Evolutionary conservation across 345 rosid species (phyloP), one percentile per base, ranked within the genome.

Genomic region (Lepidium africanum): DNA sequence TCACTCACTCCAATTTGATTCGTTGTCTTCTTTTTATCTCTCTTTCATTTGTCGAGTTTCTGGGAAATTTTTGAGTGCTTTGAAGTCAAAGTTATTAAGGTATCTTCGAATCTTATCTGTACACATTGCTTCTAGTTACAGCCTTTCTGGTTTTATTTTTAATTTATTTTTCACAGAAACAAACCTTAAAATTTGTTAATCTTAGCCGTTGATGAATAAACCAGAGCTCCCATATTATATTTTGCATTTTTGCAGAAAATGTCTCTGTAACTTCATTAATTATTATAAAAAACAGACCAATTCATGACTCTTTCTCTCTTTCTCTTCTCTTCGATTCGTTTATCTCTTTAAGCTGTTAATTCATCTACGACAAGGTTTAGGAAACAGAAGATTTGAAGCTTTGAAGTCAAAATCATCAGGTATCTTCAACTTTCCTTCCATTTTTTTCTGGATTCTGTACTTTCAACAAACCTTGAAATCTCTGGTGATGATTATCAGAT

Each of bases 191-290:
- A 61, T 46, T 61, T 51, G 38, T 2, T 59, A 59, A 70, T 70
- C 61, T 37, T 39, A 63, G 48, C 69, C 63, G 42, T 63, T 63
- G 25, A 38, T 25, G 46, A 6, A 56, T 37, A 11, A 42, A 43
- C 19, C 16, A 71, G 40, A 62, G 53, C n/a, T 53, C 55, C 50
- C 19, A 61, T 2, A 19, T 36, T 53, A 10, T 48, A 25, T 25
- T 25, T 25, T 25, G 27, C 3, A 2, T 2, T 11, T 48, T 10
- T 43, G 32, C 5, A 39, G 46, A 65, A 65, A 72, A 33, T 49
- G 53, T 65, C 71, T 32, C 17, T 72, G 70, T 38, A 55, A 55
- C 49, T 72, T 16, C 70, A 55, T 39, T 63, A 64, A 47, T 39
- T 45, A 56, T 64, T 21, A 37, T 54, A 37, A 27, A 40, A 38